These are phyloP conservation scores for Mycena indigotica DNA, from an alignment of 768 basidiomycete species.

Conservation along the genomic window DNA sequence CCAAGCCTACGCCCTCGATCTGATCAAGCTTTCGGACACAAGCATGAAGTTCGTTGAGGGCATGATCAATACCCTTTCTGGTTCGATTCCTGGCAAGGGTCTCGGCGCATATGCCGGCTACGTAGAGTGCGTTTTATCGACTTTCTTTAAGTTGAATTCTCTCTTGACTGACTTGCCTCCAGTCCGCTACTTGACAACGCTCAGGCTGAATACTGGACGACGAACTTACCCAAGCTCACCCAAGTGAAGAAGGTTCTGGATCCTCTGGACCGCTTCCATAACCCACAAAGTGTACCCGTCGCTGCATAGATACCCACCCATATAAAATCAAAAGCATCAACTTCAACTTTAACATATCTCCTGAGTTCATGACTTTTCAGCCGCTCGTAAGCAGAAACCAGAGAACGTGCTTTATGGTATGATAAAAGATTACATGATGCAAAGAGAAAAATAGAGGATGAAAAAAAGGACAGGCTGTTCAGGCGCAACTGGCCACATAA, in stretches of 20 bases:
- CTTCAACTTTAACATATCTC: no score
- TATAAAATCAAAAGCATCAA: no score
- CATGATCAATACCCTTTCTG: slow-evolving; percentile 11
- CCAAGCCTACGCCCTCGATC: slow-evolving; percentile 20
- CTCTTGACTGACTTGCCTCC: neutral
- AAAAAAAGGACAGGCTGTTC: neutral
- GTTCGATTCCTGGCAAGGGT: slow-evolving; percentile 18
- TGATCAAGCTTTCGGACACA: slow-evolving; percentile 8
- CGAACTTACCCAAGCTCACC: slow-evolving; percentile 17
- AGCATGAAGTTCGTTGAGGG: slow-evolving; percentile 9
- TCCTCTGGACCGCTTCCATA: slow-evolving; percentile 18
- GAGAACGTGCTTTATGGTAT: neutral
- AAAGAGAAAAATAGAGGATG: neutral
- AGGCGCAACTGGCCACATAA: slow-evolving; percentile 25
- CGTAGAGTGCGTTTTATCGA: slow-evolving; percentile 19
- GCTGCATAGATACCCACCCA: no score
- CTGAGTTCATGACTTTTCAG: no score
- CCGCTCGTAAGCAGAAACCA: no score
- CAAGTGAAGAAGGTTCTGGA: slow-evolving; percentile 18
- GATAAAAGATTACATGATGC: neutral
- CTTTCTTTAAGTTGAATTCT: no score
- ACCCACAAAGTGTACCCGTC: slow-evolving; percentile 16
- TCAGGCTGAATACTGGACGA: slow-evolving; percentile 19
- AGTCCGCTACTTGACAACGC: slow-evolving; percentile 20
- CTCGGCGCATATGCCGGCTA: slow-evolving; percentile 23